A percentile compares a stretch with the other conserved stretches of the same genome.
Evolutionary conservation across 2,329 filamentous ascomycete species (phyloP).

Genomic region (Fusarium transvaalense): DNA sequence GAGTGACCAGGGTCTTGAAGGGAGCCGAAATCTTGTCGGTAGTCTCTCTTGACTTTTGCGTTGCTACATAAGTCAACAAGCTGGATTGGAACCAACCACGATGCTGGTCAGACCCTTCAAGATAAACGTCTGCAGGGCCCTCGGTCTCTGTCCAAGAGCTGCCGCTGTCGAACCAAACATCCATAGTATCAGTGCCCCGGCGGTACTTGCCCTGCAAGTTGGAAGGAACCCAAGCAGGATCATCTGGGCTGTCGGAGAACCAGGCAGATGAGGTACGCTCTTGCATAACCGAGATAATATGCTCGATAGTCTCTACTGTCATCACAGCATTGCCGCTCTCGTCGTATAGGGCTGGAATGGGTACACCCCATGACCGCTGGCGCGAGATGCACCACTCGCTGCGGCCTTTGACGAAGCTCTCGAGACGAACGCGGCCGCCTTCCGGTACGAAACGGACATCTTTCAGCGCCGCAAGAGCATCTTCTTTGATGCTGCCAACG

Average conservation of each 20-base stretch:
- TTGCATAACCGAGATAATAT: constrained; percentile 84
- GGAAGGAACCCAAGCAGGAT: constrained; percentile 80
- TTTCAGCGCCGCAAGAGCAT: constrained; percentile 76
- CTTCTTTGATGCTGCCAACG: constrained; percentile 82
- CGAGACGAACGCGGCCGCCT: constrained; percentile 77
- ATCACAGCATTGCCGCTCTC: constrained; percentile 80
- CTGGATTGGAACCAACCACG: constrained; percentile 99
- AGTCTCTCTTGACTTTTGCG: constrained; percentile 58
- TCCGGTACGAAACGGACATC: constrained; percentile 84
- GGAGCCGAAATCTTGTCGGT: constrained; percentile 64
- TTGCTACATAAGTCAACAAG: constrained; percentile 85
- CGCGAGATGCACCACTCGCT: constrained; percentile 99
- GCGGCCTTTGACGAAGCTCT: constrained; percentile 87
- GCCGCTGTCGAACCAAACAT: constrained; percentile 99
- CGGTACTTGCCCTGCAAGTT: constrained; percentile 72
- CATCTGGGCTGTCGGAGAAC: constrained; percentile 86
- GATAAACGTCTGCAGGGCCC: constrained; percentile 81
- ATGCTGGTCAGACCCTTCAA: constrained; percentile 96
- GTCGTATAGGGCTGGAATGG: constrained; percentile 90
- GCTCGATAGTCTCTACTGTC: constrained; percentile 80
- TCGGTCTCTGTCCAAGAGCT: constrained; percentile 83
- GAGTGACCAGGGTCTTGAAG: constrained; percentile 91
- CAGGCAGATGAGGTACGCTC: constrained; percentile 88
- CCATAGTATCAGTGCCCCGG: constrained; percentile 95
- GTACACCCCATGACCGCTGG: constrained; percentile 95